These are phyloP conservation scores for Cyanidioschyzon merolae DNA, from an alignment of 23 red algal species.

Conservation along the genomic window DNA sequence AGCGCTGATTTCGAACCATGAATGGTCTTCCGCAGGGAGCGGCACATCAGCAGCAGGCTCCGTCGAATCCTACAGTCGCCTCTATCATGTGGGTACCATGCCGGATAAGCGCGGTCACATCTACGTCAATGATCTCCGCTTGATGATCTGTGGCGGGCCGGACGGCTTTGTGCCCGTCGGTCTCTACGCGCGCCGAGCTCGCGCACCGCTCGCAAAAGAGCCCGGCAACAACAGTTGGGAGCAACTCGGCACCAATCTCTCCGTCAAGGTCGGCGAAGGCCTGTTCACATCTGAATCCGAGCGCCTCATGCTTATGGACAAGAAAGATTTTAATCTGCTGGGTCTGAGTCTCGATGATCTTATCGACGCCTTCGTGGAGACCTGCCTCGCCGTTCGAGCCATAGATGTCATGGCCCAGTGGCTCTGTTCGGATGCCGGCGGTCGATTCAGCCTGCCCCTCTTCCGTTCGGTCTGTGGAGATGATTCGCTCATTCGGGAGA, in stretches of 20 bases:
- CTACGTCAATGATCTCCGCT: constrained; percentile 27
- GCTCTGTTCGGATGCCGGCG: background rate
- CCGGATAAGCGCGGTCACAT: constrained; percentile 34
- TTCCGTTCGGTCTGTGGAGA: constrained; percentile 13
- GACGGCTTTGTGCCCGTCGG: constrained; percentile 30
- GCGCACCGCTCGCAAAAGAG: constrained; percentile 20
- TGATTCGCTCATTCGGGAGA: constrained; percentile 18
- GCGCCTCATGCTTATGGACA: constrained; percentile 27
- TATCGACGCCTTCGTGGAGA: constrained; percentile 31
- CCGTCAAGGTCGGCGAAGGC: constrained; percentile 26
- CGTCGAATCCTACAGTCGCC: background rate
- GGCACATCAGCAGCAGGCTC: background rate
- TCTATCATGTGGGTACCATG: constrained; percentile 31
- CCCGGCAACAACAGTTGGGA: constrained; percentile 25
- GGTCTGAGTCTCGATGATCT: constrained; percentile 26
- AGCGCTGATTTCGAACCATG: constrained; percentile 25
- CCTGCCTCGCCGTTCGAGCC: constrained; percentile 19
- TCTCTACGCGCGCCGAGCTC: constrained; percentile 19
- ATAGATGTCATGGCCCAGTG: constrained; percentile 31
- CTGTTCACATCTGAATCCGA: constrained; percentile 23
- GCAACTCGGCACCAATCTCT: constrained; percentile 25
- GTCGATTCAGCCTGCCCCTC: constrained; percentile 1
- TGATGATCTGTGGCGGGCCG: constrained; percentile 21
- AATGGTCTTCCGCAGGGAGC: constrained; percentile 18
- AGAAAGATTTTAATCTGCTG: constrained; percentile 30